phyloP scores from a whole-genome alignment of 2,329 filamentous ascomycete species.

The Trematosphaeria pertusa region DNA sequence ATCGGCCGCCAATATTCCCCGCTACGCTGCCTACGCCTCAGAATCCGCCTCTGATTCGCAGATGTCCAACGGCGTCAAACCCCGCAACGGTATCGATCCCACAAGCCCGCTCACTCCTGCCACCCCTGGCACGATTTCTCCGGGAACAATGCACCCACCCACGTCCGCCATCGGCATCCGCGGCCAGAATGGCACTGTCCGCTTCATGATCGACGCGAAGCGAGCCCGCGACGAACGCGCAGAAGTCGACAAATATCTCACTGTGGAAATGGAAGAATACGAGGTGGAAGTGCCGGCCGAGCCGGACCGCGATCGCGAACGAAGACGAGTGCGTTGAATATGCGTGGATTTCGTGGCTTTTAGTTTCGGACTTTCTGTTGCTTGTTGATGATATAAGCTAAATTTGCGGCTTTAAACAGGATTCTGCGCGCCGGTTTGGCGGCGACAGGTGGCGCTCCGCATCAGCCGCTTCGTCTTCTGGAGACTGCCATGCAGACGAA shows the following conservation, averaged over 20 bases:
- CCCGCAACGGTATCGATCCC: slow-evolving; percentile 44
- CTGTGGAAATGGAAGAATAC: slow-evolving; percentile 77
- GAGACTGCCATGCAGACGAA: too few species aligned
- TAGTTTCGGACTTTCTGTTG: too few species aligned
- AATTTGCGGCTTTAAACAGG: too few species aligned
- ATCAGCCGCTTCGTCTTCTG: too few species aligned
- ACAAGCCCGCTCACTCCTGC: slow-evolving; percentile 48
- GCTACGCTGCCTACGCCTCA: slow-evolving; percentile 61
- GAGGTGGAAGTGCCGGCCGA: slow-evolving; percentile 69
- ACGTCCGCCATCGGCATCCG: slow-evolving; percentile 45
- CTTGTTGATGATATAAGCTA: too few species aligned
- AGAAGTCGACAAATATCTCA: slow-evolving; percentile 72
- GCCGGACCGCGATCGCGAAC: slow-evolving; percentile 15
- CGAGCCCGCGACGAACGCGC: slow-evolving; percentile 75
- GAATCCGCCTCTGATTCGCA: slow-evolving; percentile 31
- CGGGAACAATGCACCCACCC: slow-evolving; percentile 39
- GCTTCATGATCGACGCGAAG: slow-evolving; percentile 86
- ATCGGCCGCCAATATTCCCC: slow-evolving; percentile 65
- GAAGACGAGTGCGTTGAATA: slow-evolving; percentile 10
- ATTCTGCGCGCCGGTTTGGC: too few species aligned
- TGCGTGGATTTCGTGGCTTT: too few species aligned
- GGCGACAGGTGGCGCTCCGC: too few species aligned
- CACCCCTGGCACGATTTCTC: slow-evolving; percentile 55
- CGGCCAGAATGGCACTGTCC: slow-evolving; percentile 74
- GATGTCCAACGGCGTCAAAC: slow-evolving; percentile 31